Base-by-base conservation (phyloP, 345 rosid genomes). In the Salix suchowensis region DNA sequence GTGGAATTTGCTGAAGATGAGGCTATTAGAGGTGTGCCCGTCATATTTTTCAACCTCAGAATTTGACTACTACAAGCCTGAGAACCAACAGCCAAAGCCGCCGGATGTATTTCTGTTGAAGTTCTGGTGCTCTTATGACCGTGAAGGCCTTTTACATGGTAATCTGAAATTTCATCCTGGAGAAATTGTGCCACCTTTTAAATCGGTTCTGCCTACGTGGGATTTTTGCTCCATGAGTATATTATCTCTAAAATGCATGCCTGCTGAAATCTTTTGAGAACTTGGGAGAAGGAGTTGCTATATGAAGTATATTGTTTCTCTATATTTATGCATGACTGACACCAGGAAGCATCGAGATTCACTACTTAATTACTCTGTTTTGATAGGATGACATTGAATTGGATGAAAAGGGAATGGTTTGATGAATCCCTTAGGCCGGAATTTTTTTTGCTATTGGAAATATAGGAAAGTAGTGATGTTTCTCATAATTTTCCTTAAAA, bases 21-120 rank as follows among this genome's bases (percentile, higher is more conserved):
- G 91, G 83, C 84, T 91, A 19, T 75, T 91, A 78, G 95, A 89
- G 73, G 93, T 82, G 36, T 91, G 95, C 71, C 95, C 95, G 5
- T 88, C 95, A 0, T 77, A 82, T 70, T 84, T 87, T 75, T 87
- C 87, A 4, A 89, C 95, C n/a, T 87, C 91, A 1, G 84, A 79
- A 62, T 86, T 91, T 11, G 80, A 74, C 73, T 88, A 84, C 74
- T 91, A 89, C 72, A 30, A 70, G 60, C 74, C 76, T 2, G 82
- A 79, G 74, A 83, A 82, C 78, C 84, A 80, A 82, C 85, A 73
- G n/a, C 83, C 88, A 6, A 82, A 81, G 87, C 83, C 79, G 4
- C 83, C 83, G 1, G 86, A 84, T 67, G 91, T 91, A 55, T 91
- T 87, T 65, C 89, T 88, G 37, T 76, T 91, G 74, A 89, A 87